Base-by-base conservation (phyloP, 805 yeast species). In the Wickerhamiella brachini region DNA sequence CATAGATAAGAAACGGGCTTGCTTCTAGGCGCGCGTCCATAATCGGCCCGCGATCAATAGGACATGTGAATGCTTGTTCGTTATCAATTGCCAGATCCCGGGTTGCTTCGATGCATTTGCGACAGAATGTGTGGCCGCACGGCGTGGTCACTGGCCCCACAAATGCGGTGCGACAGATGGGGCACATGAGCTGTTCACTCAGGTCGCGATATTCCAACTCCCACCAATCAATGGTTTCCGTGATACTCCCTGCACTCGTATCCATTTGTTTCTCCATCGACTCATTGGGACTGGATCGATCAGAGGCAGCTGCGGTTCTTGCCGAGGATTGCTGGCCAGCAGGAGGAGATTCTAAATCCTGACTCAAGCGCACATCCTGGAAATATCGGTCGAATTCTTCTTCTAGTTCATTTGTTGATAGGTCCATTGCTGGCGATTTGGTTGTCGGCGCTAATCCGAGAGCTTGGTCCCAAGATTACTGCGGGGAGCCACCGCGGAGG, bases 111-210 rank as follows among this genome's bases (percentile, higher is more conserved):
- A 81, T 66, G 58, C 87, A 81, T 10, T 65, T 68, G 51, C 69
- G 68, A 62, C 88, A 81, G 57, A 81, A 81, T 0, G 83, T 78
- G 59, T 81, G 87, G 1, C 84, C 83, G 65, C 88, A 81, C 1
- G 70, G 62, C 1, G 87, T 82, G 5, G 81, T 75, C 54, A 73
- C 68, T 0, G 88, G 87, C 37, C 71, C 70, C 7, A 78, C 70
- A 54, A 81, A 76, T 5, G 84, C 83, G 41, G 74, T 73, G 53
- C 77, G 80, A 62, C 88, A 81, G n/a, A 81, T 77, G 3, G 87
- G 85, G 56, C 88, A 76, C 7, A 56, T 46, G 21, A 64, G 59
- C 47, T 63, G 65, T 42, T 64, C 63, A 5, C 47, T 50, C 17
- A 51, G 23, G 29, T 53, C 41, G 44, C 47, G 57, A 49, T 64